Percentiles rank a stretch among this genome's conserved stretches.
Evolutionary conservation across 2,329 filamentous ascomycete genomes (phyloP).

Genomic region (Hymenoscyphus salicellus): DNA sequence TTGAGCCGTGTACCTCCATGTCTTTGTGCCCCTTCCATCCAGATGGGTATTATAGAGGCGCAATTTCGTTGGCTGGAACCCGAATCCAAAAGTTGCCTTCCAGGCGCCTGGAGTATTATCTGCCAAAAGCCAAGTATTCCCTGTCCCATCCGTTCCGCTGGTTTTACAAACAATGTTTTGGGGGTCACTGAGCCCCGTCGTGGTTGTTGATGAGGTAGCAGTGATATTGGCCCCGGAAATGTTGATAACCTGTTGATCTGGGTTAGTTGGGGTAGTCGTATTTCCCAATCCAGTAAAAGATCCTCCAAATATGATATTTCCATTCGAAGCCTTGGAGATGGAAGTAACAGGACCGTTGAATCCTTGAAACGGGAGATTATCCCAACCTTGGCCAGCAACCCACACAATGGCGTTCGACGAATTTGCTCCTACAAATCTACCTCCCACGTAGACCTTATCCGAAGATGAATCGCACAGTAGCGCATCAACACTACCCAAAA

Average conservation of each 20-base stretch:
- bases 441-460: slow-evolving; percentile 85
- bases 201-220: slow-evolving; percentile 59
- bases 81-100: slow-evolving; percentile 78
- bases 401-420: slow-evolving; percentile 89
- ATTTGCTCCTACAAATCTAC: slow-evolving; percentile 74
- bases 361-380: slow-evolving; percentile 81
- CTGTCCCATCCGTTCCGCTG: slow-evolving; percentile 61
- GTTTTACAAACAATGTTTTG: slow-evolving; percentile 80
- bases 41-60: slow-evolving; percentile 83
- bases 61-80: slow-evolving; percentile 82
- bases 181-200: slow-evolving; percentile 68
- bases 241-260: slow-evolving; percentile 78
- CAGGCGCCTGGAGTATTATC: slow-evolving; percentile 77
- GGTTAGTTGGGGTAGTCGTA: slow-evolving; percentile 62
- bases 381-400: slow-evolving; percentile 66
- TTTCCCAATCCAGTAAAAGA: slow-evolving; percentile 87
- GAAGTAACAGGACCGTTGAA: slow-evolving; percentile 91
- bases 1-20: slow-evolving; percentile 80
- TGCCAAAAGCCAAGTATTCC: slow-evolving; percentile 77
- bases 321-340: slow-evolving; percentile 75
- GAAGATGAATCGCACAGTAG: slow-evolving; percentile 76
- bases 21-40: slow-evolving; percentile 81
- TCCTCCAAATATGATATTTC: slow-evolving; percentile 88
- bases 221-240: slow-evolving; percentile 74
- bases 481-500: slow-evolving; percentile 78